Percentiles rank a stretch among this genome's conserved stretches.
These are phyloP conservation scores for Melocanna baccifera DNA, from an alignment of 176 grass and related monocot genomes.

Conservation along the genomic window DNA sequence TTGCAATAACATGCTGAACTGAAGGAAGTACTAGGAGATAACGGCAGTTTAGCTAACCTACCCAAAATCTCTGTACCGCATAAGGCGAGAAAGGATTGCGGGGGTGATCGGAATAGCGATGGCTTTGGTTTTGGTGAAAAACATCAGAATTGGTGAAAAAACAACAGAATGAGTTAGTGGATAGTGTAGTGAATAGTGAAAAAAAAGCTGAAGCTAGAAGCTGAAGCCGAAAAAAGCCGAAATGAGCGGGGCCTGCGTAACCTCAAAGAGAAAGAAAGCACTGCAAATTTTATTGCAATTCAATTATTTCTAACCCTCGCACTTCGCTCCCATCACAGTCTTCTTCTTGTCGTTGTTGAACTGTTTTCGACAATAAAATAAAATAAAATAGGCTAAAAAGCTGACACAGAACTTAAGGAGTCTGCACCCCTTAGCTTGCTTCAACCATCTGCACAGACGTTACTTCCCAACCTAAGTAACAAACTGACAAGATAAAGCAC, in stretches of 20 bases:
- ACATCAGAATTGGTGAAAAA: too few species aligned
- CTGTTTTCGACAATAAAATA: not conserved
- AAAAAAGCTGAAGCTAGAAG: too few species aligned
- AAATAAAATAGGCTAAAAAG: not conserved
- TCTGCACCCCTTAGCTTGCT: too few species aligned
- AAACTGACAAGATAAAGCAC: slow-evolving; percentile 18
- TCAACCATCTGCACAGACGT: slow-evolving; percentile 11
- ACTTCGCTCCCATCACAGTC: too few species aligned
- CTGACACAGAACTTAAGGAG: not conserved
- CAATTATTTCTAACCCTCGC: not conserved
- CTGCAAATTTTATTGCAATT: not conserved
- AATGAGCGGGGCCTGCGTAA: too few species aligned
- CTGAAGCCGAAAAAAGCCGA: too few species aligned
- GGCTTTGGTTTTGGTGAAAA: too few species aligned
- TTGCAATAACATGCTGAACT: slow-evolving; percentile 12
- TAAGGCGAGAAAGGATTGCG: too few species aligned
- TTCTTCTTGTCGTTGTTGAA: not conserved
- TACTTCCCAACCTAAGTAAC: slow-evolving; percentile 17
- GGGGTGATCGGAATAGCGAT: too few species aligned
- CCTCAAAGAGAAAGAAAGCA: not conserved
- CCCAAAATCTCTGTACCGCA: not conserved
- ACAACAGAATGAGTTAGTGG: too few species aligned
- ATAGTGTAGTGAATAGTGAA: too few species aligned
- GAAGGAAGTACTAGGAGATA: not conserved
- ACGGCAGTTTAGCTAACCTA: slow-evolving; percentile 47